phyloP scores from a whole-genome alignment of 2,329 filamentous ascomycete genomes.

The Trichoderma pleuroti region DNA sequence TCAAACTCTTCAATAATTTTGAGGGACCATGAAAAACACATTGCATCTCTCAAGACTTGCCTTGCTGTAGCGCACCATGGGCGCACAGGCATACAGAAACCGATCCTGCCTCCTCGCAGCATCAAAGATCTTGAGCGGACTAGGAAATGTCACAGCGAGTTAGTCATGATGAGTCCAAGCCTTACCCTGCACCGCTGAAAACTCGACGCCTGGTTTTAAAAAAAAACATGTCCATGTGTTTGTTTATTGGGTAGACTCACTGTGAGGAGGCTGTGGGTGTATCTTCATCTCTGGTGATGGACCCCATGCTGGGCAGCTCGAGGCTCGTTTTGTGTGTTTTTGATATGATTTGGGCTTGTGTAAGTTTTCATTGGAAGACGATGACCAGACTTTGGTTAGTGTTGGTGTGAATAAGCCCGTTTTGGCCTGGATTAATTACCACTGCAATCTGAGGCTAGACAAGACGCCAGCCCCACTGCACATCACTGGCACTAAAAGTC shows the following conservation, averaged over 20 bases:
- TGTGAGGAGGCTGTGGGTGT: background rate
- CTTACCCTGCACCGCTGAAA: background rate
- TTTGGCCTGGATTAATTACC: background rate
- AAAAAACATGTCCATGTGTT: background rate
- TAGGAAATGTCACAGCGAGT: constrained; percentile 26
- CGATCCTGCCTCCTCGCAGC: constrained; percentile 48
- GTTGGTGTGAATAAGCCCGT: background rate
- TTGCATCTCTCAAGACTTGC: constrained; percentile 26
- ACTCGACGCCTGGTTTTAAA: background rate
- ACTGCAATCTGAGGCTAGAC: background rate
- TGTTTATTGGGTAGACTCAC: background rate
- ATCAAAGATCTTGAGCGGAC: constrained; percentile 59
- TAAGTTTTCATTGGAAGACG: background rate
- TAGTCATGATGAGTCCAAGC: background rate
- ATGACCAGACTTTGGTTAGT: background rate
- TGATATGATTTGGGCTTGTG: background rate
- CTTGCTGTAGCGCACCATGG: constrained; percentile 67
- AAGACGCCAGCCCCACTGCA: background rate
- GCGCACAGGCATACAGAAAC: constrained; percentile 58
- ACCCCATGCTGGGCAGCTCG: constrained; percentile 1
- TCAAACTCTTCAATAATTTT: background rate
- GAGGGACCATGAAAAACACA: rapidly evolving
- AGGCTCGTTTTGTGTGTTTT: background rate
- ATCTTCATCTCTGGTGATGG: background rate
- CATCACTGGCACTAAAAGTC: background rate